Base-by-base conservation (phyloP, 352 stramenopile genomes). In the Globisporangium cystogenes region DNA sequence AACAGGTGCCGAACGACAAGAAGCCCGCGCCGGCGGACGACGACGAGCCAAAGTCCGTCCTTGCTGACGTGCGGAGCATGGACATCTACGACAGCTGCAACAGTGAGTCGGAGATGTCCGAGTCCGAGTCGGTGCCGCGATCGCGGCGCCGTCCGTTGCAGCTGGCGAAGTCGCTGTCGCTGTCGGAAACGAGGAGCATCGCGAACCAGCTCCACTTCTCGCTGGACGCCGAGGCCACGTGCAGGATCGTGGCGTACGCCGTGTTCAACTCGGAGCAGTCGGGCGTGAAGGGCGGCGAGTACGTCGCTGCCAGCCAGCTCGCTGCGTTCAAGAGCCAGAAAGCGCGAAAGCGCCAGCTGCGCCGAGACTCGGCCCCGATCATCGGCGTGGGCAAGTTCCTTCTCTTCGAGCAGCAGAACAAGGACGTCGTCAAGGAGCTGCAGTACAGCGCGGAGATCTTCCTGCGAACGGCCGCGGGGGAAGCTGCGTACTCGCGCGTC, bases 391-490 rank as follows among this genome's bases (percentile, higher is more conserved):
- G 86, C 16, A 94, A 94, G 37, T 81, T 96, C 43, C 48, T 93
- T n/a, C 57, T 96, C 4, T 96, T 87, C 54, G 84, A 94, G 51
- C 86, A 94, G 53, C 82, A 94, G 47, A 96, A 94, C 67, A 93
- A 94, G 56, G 86, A 96, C 39, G 79, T 96, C n/a, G 67, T 96
- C 50, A 96, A 96, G 58, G 86, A 96, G 53, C 64, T 96, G 11
- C 82, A 94, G 57, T 96, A 92, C 59, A 90, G 84, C 43, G 84
- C 83, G 1, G 86, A 96, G 54, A 78, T 94, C 3, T 96, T 85
- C 51, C 64, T 81, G 15, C 68, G 81, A 33, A 93, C 76, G 4
- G 55, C 69, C 33, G 77, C 74, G 29, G 79, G 81, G 7, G 82
- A 95, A 67, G 65, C 35, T 49, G 83, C 82, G 8, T 95, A 90